Conservation (phyloP, 2,329 filamentous ascomycete genomes). For the Beauveria caledonica region DNA sequence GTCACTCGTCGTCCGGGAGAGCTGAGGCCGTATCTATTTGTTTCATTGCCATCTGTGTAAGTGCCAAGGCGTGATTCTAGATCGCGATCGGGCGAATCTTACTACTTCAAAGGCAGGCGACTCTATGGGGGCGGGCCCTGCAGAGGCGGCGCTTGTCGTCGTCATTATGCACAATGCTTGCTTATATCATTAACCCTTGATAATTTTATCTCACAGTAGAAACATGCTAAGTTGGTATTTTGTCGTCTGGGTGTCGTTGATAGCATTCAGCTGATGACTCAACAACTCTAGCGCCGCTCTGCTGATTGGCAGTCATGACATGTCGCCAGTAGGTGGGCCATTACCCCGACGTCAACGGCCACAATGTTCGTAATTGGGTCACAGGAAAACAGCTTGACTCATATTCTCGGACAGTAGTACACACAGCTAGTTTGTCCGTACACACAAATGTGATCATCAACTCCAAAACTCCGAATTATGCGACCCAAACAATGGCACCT, state of each 20-base stretch:
- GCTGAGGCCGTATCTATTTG: slow-evolving; percentile 1
- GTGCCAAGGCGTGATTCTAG: not conserved
- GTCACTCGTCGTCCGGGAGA: not conserved
- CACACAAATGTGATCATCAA: not conserved
- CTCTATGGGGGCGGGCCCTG: not conserved
- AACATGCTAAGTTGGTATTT: not conserved
- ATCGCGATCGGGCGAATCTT: not conserved
- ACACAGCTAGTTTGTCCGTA: no score
- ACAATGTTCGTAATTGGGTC: no score
- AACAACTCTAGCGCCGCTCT: not conserved
- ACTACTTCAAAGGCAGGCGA: slow-evolving; percentile 3
- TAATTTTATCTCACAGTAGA: not conserved
- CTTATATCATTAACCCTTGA: not conserved
- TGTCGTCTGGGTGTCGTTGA: not conserved
- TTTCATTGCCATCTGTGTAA: not conserved
- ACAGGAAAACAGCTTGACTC: no score
- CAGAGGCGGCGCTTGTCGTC: not conserved
- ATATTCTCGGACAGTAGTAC: no score
- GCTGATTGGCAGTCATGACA: not conserved
- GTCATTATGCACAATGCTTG: not conserved
- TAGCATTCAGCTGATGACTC: not conserved
- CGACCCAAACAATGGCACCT: not conserved
- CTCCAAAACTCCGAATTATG: not conserved
- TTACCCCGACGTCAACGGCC: not conserved
- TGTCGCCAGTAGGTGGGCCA: not conserved